Evolutionary conservation across 352 stramenopile species (phyloP), one percentile per base, ranked within the genome.

Genomic region (Globisporangium irregulare): DNA sequence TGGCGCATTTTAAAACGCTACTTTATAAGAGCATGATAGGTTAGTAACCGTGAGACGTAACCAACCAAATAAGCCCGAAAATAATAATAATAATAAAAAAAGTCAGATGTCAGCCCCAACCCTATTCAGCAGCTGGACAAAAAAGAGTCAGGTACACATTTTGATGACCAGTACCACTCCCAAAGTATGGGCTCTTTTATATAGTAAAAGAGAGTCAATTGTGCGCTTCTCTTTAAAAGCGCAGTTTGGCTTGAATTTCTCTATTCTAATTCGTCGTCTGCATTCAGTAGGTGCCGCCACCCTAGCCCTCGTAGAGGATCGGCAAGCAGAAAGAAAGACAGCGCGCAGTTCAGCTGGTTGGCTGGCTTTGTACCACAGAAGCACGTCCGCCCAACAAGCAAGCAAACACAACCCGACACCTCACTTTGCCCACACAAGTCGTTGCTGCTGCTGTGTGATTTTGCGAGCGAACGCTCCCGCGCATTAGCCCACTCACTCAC

Each of bases 241-340:
- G n/a, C 48, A 22, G n/a, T 1, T 51, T 32, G 27, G 6, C 5
- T 20, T 22, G 1, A 1, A 4, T 4, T 10, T 12, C 6, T 3
- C 6, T 51, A 12, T 22, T 10, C 9, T 12, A 51, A 51, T 51
- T 51, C 41, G 1, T 5, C 14, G 7, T 48, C 14, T 48, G 41
- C 41, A n/a, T 48, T 7, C 41, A 48, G 18, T 18, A 4, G 4
- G 38, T 22, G 43, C 3, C 22, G 2, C 18, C 15, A n/a, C 43
- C 43, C 43, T 51, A 51, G 15, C 43, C 43, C 43, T 55, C 48
- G 48, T 55, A 55, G 48, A 55, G 48, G 48, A 29, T 55, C 48
- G 48, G 22, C n/a, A 3, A 20, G 48, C 48, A 25, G n/a, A 25
- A 55, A 55, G 48, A 55, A 55, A 55, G 48, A 24, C 48, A 55